Evolutionary conservation across 1,284 basidiomycete species (phyloP).

Genomic region (Malassezia globosa): DNA sequence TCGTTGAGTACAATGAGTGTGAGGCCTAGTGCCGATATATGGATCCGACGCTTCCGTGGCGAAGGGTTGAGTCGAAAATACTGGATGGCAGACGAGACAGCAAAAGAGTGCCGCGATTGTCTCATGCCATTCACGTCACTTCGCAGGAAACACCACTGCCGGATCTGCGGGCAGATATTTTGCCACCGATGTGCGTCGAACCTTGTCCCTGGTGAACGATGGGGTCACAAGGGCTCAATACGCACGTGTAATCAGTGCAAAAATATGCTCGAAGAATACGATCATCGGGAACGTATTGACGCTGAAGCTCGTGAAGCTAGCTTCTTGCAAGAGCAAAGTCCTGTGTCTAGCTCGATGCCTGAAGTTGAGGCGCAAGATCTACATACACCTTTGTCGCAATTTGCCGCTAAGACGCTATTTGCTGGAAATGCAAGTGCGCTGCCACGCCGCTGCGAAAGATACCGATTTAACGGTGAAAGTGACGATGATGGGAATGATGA

Average conservation of each 20-base stretch:
- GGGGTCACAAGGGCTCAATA: slow-evolving; percentile 81
- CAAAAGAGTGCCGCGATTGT: slow-evolving; percentile 58
- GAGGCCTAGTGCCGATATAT: slow-evolving; percentile 32
- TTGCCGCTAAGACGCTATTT: slow-evolving; percentile 14
- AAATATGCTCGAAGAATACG: slow-evolving; percentile 67
- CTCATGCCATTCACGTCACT: slow-evolving; percentile 39
- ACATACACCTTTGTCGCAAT: slow-evolving; percentile 13
- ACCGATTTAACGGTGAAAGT: not conserved
- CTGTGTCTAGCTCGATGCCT: not conserved
- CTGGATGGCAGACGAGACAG: slow-evolving; percentile 63
- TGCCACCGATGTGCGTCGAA: slow-evolving; percentile 69
- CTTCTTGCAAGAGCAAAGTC: not conserved
- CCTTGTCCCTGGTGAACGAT: slow-evolving; percentile 85
- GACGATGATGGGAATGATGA: not conserved
- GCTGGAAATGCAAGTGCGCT: slow-evolving; percentile 1
- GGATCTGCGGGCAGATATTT: slow-evolving; percentile 46
- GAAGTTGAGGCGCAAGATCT: slow-evolving; percentile 1
- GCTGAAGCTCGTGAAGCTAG: slow-evolving; percentile 6
- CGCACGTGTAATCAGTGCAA: slow-evolving; percentile 89
- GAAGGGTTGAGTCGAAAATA: slow-evolving; percentile 39
- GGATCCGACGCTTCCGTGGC: slow-evolving; percentile 33
- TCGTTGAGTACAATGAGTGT: slow-evolving; percentile 10
- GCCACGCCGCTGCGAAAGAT: not conserved
- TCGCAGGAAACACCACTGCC: slow-evolving; percentile 44
- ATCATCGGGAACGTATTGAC: slow-evolving; percentile 25